A percentile compares a stretch with the other conserved stretches of the same genome.
phyloP scores from a whole-genome alignment of 345 rosid species.

The Eucalyptus paniculata region DNA sequence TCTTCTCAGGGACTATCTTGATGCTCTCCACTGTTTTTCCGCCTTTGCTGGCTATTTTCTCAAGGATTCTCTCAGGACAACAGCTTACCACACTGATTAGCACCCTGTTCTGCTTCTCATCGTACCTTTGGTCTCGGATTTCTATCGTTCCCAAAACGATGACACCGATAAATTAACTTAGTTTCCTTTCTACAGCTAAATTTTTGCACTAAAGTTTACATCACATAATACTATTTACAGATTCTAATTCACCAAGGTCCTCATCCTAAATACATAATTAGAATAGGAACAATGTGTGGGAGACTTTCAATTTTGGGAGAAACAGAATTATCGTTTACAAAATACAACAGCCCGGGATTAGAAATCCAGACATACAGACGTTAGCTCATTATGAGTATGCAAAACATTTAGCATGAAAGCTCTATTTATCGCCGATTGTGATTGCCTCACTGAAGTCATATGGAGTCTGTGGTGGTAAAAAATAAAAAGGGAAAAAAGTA shows the following conservation, averaged over 20 bases:
- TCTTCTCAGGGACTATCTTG: background rate
- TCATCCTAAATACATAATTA: background rate
- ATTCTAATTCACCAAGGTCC: background rate
- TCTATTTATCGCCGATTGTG: too few relatives aligned
- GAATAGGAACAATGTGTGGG: background rate
- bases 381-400: too few relatives aligned
- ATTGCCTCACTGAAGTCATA: too few relatives aligned
- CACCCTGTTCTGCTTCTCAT: slow-evolving; percentile 18
- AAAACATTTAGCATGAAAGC: too few relatives aligned
- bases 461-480: too few relatives aligned
- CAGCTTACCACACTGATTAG: slow-evolving; percentile 14
- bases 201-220: background rate
- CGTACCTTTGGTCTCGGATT: slow-evolving; percentile 4
- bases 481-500: slow-evolving; percentile 23
- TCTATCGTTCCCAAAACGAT: background rate
- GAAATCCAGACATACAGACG: too few relatives aligned
- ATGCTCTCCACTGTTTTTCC: slow-evolving; percentile 5
- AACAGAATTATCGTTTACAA: background rate
- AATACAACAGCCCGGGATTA: too few relatives aligned
- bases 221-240: background rate
- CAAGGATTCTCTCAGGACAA: slow-evolving; percentile 15
- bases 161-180: background rate
- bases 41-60: slow-evolving; percentile 18
- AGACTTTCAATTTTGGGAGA: background rate
- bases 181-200: background rate